Evolutionary conservation across 495 filamentous ascomycete species (phyloP).

Genomic region (Xylaria acuta): DNA sequence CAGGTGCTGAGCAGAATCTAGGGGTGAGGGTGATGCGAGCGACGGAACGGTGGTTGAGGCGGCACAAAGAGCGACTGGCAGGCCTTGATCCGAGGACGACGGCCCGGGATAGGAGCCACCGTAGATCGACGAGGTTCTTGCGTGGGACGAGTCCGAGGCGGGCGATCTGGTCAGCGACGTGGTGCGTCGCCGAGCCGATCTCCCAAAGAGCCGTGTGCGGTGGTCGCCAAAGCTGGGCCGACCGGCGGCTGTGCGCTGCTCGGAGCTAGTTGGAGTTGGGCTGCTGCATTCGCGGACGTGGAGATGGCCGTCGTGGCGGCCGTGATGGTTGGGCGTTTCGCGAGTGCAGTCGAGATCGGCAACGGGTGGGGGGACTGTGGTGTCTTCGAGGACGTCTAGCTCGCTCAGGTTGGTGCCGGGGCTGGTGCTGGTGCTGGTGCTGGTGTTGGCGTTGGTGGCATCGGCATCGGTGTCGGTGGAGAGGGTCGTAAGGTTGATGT

Average conservation of each 20-base stretch:
- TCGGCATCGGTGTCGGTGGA: slow-evolving; percentile 9
- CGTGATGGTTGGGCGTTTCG: slow-evolving; percentile 9
- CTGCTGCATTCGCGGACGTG: slow-evolving; percentile 16
- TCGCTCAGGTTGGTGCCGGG: neutral
- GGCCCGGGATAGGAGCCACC: slow-evolving; percentile 29
- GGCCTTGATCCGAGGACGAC: slow-evolving; percentile 30
- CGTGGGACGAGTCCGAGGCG: slow-evolving; percentile 29
- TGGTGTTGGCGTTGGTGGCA: slow-evolving; percentile 4
- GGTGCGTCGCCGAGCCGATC: slow-evolving; percentile 21
- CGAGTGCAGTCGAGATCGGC: neutral
- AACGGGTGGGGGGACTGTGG: neutral
- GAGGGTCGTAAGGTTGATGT: slow-evolving; percentile 9
- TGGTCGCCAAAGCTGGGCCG: slow-evolving; percentile 17
- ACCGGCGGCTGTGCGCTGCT: slow-evolving; percentile 20
- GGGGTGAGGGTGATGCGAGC: neutral
- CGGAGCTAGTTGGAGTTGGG: slow-evolving; percentile 18
- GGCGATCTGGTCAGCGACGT: slow-evolving; percentile 35
- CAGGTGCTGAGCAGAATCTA: neutral
- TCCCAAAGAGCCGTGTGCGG: slow-evolving; percentile 14
- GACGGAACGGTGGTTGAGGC: neutral
- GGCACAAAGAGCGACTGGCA: slow-evolving; percentile 19
- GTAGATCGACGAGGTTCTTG: slow-evolving; percentile 26
- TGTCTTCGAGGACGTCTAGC: neutral
- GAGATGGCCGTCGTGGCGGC: slow-evolving; percentile 15
- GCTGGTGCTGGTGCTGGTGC: neutral